Evolutionary conservation across 176 grass and related monocot genomes (phyloP).

Genomic region (Phoenix roebelenii): DNA sequence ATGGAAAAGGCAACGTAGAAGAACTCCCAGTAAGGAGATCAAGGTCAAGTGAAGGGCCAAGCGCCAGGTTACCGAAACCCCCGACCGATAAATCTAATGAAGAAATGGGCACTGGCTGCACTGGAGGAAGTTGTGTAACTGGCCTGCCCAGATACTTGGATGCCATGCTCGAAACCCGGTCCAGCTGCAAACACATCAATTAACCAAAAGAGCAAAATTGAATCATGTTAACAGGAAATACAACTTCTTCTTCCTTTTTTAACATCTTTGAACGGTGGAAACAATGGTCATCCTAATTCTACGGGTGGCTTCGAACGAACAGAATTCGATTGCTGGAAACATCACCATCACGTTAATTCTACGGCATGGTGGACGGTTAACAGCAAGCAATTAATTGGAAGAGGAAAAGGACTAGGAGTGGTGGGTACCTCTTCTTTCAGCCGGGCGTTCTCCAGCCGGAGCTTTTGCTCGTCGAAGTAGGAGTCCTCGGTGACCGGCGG

Average conservation of each 20-base stretch:
- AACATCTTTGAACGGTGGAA: no score
- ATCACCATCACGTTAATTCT: no score
- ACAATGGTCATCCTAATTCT: no score
- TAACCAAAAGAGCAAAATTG: no score
- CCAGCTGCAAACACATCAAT: conserved; percentile 42
- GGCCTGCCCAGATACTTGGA: conserved; percentile 88
- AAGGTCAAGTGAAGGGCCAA: conserved; percentile 55
- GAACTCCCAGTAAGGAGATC: conserved; percentile 48
- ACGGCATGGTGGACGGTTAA: no score
- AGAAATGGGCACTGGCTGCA: conserved; percentile 35
- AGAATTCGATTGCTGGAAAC: no score
- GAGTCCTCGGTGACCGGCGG: conserved; percentile 57
- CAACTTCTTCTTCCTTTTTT: no score
- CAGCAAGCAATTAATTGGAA: no score
- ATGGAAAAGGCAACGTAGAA: conserved; percentile 28
- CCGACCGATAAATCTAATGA: conserved; percentile 65
- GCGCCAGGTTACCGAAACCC: conserved; percentile 13
- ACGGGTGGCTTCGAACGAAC: no score
- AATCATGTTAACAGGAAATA: no score
- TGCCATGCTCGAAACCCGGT: conserved; percentile 62
- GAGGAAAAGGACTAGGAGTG: not conserved
- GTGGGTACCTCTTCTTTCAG: conserved; percentile 72
- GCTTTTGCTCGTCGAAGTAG: conserved; percentile 97
- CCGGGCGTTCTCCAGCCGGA: conserved; percentile 81
- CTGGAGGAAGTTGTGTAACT: conserved; percentile 58